phyloP scores from a whole-genome alignment of 1,284 basidiomycete genomes.

The Apiotrichum siamense region DNA sequence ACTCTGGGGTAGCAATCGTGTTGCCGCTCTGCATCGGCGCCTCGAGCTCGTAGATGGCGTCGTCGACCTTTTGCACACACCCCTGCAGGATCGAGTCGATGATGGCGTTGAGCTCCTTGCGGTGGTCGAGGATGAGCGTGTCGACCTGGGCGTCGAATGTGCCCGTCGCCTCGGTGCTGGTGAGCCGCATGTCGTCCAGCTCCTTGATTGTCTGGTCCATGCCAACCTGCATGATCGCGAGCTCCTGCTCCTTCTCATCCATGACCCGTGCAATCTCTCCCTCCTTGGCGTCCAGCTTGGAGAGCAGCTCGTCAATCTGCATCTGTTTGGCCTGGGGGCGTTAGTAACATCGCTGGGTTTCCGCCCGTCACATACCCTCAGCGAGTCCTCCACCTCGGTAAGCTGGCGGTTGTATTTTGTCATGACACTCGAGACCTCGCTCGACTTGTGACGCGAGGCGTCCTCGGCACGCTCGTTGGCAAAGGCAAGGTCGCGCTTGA shows the following conservation, averaged over 20 bases:
- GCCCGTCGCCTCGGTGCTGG: slow-evolving; percentile 74
- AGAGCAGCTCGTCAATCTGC: slow-evolving; percentile 84
- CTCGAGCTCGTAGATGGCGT: slow-evolving; percentile 94
- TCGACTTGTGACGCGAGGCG: slow-evolving; percentile 81
- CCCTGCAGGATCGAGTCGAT: slow-evolving; percentile 97
- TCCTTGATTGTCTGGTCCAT: slow-evolving; percentile 92
- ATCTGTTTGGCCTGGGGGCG: slow-evolving; percentile 71
- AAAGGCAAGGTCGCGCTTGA: slow-evolving; percentile 88
- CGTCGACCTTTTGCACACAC: slow-evolving; percentile 94
- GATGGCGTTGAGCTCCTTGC: slow-evolving; percentile 96
- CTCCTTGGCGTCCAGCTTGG: slow-evolving; percentile 67
- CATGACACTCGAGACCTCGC: slow-evolving; percentile 83
- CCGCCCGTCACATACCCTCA: slow-evolving; percentile 59
- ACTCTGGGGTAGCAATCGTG: slow-evolving; percentile 92
- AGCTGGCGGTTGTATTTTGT: slow-evolving; percentile 94
- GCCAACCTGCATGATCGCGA: slow-evolving; percentile 90
- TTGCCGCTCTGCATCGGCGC: slow-evolving; percentile 91
- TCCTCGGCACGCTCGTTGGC: slow-evolving; percentile 99
- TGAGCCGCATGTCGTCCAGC: slow-evolving; percentile 78
- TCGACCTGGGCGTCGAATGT: slow-evolving; percentile 95
- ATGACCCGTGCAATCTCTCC: slow-evolving; percentile 71
- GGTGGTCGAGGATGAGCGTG: slow-evolving; percentile 91
- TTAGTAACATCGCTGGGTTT: slow-evolving; percentile 10
- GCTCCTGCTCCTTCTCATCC: slow-evolving; percentile 96
- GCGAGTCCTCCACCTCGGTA: slow-evolving; percentile 86